A percentile compares a stretch with the other conserved stretches of the same genome.
Conservation (phyloP, 2,329 filamentous ascomycete species). For the Chaetothyriales sp. region DNA sequence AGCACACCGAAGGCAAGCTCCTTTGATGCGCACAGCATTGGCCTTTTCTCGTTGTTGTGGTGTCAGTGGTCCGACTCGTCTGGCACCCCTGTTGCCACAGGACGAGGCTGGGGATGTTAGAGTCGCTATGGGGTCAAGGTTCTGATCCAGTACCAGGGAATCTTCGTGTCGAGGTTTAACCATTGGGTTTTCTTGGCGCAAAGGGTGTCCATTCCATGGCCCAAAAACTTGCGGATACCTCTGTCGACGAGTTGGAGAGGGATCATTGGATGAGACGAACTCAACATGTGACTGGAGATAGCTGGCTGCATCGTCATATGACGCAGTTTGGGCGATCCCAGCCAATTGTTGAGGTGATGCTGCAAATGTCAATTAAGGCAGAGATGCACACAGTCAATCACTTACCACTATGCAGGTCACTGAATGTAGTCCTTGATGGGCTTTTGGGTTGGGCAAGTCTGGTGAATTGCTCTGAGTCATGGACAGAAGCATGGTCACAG, state of each 20-base stretch:
- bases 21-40: slow-evolving; percentile 8
- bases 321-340: slow-evolving; percentile 8
- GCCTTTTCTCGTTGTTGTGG: slow-evolving; percentile 6
- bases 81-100: slow-evolving; percentile 4
- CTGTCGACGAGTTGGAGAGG: slow-evolving; percentile 4
- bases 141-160: slow-evolving; percentile 1
- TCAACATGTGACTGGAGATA: slow-evolving; percentile 5
- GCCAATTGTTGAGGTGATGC: background rate
- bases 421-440: background rate
- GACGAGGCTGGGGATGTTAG: background rate
- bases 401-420: background rate
- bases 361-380: background rate
- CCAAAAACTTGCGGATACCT: slow-evolving; percentile 2
- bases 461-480: background rate
- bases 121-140: background rate
- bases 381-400: background rate
- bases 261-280: slow-evolving; percentile 3
- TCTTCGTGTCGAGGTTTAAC: background rate
- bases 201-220: slow-evolving; percentile 7
- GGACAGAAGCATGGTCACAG: background rate
- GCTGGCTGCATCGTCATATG: slow-evolving; percentile 1
- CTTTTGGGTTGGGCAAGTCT: background rate
- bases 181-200: slow-evolving; percentile 4
- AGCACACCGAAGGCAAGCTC: slow-evolving; percentile 12
- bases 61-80: slow-evolving; percentile 8